Evolutionary conservation across 2,329 filamentous ascomycete genomes (phyloP).

Genomic region (Clarireedia homoeocarpa): DNA sequence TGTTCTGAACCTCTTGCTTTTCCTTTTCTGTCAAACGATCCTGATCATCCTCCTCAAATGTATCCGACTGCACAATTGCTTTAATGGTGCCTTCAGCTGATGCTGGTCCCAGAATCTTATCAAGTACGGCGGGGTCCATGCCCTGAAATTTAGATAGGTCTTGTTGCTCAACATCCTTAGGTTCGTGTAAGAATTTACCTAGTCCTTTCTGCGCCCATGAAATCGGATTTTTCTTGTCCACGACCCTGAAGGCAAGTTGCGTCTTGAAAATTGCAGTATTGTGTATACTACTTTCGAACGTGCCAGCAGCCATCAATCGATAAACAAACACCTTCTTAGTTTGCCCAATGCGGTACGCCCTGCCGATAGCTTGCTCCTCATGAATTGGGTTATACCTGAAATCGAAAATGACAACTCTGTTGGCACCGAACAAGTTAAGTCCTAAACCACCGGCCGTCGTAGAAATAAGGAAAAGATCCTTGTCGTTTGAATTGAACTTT

Average conservation of each 20-base stretch:
- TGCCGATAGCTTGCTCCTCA: slow-evolving; percentile 81
- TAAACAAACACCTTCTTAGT: slow-evolving; percentile 77
- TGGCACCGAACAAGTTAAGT: slow-evolving; percentile 76
- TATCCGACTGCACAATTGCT: slow-evolving; percentile 59
- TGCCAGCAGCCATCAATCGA: slow-evolving; percentile 68
- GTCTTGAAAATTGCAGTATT: slow-evolving; percentile 75
- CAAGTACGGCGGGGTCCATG: slow-evolving; percentile 52
- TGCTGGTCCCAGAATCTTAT: slow-evolving; percentile 32
- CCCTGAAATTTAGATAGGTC: slow-evolving; percentile 47
- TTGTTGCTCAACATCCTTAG: slow-evolving; percentile 43
- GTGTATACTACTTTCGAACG: slow-evolving; percentile 68
- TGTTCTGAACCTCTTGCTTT: slow-evolving; percentile 42
- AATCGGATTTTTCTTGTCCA: slow-evolving; percentile 75
- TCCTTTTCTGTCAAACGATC: slow-evolving; percentile 58
- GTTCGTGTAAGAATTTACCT: slow-evolving; percentile 50
- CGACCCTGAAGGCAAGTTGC: slow-evolving; percentile 69
- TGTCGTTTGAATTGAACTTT: slow-evolving; percentile 53
- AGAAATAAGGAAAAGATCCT: slow-evolving; percentile 69
- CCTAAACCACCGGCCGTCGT: slow-evolving; percentile 77
- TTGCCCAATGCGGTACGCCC: slow-evolving; percentile 81
- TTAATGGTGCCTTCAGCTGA: slow-evolving; percentile 34
- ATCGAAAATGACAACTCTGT: slow-evolving; percentile 81
- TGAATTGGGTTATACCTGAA: slow-evolving; percentile 71
- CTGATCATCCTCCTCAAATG: slow-evolving; percentile 62
- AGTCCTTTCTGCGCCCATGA: slow-evolving; percentile 51